phyloP scores from a whole-genome alignment of 768 basidiomycete species.

The Boletus subparvulus region DNA sequence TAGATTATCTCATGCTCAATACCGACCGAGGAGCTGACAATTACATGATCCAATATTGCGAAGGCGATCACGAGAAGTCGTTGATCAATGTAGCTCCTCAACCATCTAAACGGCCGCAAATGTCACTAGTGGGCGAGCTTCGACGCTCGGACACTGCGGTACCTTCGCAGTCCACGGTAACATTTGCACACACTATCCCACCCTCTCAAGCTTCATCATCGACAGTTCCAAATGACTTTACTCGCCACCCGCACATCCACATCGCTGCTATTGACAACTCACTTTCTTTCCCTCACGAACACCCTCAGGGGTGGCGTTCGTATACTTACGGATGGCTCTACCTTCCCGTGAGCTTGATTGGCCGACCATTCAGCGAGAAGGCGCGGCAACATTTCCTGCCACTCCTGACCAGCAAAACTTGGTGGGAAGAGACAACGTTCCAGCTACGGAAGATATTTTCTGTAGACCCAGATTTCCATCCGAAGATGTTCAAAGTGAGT shows the following conservation, averaged over 20 bases:
- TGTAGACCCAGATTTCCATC: slow-evolving; percentile 83
- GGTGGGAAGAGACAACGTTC: slow-evolving; percentile 89
- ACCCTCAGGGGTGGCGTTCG: slow-evolving; percentile 76
- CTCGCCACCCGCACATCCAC: slow-evolving; percentile 75
- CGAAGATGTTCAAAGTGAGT: slow-evolving; percentile 82
- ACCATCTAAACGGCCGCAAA: slow-evolving; percentile 59
- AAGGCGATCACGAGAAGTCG: slow-evolving; percentile 74
- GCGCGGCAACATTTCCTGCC: slow-evolving; percentile 83
- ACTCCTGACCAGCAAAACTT: slow-evolving; percentile 74
- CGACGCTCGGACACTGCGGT: slow-evolving; percentile 44
- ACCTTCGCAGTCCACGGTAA: slow-evolving; percentile 40
- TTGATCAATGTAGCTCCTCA: slow-evolving; percentile 79
- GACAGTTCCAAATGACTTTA: slow-evolving; percentile 42
- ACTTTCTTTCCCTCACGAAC: slow-evolving; percentile 87
- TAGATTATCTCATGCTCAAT: slow-evolving; percentile 91
- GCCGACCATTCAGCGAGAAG: slow-evolving; percentile 79
- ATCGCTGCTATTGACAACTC: slow-evolving; percentile 95
- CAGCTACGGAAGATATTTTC: slow-evolving; percentile 75
- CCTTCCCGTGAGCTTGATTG: slow-evolving; percentile 81
- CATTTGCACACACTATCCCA: slow-evolving; percentile 40
- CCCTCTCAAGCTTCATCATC: slow-evolving; percentile 37
- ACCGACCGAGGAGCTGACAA: slow-evolving; percentile 87
- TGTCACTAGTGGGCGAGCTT: slow-evolving; percentile 75
- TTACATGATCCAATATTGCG: slow-evolving; percentile 92
- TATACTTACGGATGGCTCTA: slow-evolving; percentile 91